Evolutionary conservation across 2,329 filamentous ascomycete species (phyloP).

Genomic region (Penicillium sp.): DNA sequence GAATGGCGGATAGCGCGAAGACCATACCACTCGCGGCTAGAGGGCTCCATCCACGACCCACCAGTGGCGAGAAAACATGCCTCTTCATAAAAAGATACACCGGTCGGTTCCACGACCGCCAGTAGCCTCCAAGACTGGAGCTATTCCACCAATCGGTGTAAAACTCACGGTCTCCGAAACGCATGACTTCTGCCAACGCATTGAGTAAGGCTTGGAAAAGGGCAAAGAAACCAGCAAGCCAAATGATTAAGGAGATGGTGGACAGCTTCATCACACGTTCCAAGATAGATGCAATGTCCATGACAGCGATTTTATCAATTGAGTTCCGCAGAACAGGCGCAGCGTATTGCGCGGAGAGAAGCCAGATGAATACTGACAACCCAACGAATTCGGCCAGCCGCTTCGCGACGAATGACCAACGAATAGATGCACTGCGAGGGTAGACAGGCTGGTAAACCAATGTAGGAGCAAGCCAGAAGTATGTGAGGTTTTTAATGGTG

Average conservation of each 20-base stretch:
- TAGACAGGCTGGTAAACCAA: constrained; percentile 97
- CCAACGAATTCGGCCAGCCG: constrained; percentile 74
- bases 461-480: constrained; percentile 98
- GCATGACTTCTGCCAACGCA: constrained; percentile 82
- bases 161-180: constrained; percentile 90
- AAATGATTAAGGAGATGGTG: constrained; percentile 92
- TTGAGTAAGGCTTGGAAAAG: constrained; percentile 93
- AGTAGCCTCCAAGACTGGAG: constrained; percentile 80
- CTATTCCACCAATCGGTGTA: constrained; percentile 99
- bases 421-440: constrained; percentile 75
- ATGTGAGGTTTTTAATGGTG: constrained; percentile 80
- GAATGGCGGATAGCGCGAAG: constrained; percentile 81
- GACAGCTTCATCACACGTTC: constrained; percentile 93
- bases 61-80: constrained; percentile 85
- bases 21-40: constrained; percentile 72
- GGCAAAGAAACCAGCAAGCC: constrained; percentile 96
- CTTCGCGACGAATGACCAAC: constrained; percentile 87
- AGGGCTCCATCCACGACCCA: constrained; percentile 77
- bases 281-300: constrained; percentile 77
- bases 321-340: constrained; percentile 87
- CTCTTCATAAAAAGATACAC: constrained; percentile 96
- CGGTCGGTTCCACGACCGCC: constrained; percentile 96
- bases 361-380: constrained; percentile 89
- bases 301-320: constrained; percentile 76
- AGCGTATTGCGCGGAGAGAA: constrained; percentile 90